A percentile compares a stretch with the other conserved stretches of the same genome.
Conservation (phyloP, 1,284 basidiomycete species). For the Mycosarcoma maydis region DNA sequence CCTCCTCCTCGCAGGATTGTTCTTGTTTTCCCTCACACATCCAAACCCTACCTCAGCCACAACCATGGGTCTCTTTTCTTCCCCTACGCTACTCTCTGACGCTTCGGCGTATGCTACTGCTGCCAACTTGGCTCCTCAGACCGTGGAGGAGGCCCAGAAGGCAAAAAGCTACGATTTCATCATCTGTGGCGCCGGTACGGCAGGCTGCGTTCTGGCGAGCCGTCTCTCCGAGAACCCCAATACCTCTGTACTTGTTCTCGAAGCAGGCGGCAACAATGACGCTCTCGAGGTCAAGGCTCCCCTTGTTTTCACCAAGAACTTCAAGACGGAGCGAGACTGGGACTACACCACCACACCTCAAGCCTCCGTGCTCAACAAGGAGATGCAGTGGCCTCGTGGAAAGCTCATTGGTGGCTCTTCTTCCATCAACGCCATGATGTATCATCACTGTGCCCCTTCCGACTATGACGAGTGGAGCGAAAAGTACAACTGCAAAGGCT, state of each 20-base stretch:
- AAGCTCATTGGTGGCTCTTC: slow-evolving; percentile 67
- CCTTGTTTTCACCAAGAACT: slow-evolving; percentile 50
- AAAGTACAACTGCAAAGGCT: slow-evolving; percentile 50
- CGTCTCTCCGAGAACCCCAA: slow-evolving; percentile 52
- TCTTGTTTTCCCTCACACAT: neutral
- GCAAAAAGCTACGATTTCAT: slow-evolving; percentile 49
- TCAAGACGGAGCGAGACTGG: slow-evolving; percentile 54
- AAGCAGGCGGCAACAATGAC: slow-evolving; percentile 51
- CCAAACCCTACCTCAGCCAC: neutral
- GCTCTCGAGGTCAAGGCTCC: slow-evolving; percentile 52
- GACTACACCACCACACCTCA: slow-evolving; percentile 55
- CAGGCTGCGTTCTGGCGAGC: slow-evolving; percentile 54
- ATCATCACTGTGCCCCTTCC: slow-evolving; percentile 45
- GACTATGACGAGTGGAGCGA: slow-evolving; percentile 57
- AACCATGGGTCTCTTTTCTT: slow-evolving; percentile 46
- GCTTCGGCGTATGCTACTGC: slow-evolving; percentile 38
- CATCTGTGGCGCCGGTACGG: slow-evolving; percentile 56
- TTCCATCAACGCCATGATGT: slow-evolving; percentile 69
- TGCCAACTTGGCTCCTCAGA: slow-evolving; percentile 31
- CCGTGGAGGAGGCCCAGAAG: slow-evolving; percentile 35
- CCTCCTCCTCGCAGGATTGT: no score
- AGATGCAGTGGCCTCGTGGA: slow-evolving; percentile 53
- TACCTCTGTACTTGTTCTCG: slow-evolving; percentile 52
- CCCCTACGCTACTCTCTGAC: slow-evolving; percentile 24
- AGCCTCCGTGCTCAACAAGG: slow-evolving; percentile 23